Percentiles rank a stretch among this genome's conserved stretches.
phyloP scores from a whole-genome alignment of 1,139 yeast genomes.

The Zygoascus sp. region DNA sequence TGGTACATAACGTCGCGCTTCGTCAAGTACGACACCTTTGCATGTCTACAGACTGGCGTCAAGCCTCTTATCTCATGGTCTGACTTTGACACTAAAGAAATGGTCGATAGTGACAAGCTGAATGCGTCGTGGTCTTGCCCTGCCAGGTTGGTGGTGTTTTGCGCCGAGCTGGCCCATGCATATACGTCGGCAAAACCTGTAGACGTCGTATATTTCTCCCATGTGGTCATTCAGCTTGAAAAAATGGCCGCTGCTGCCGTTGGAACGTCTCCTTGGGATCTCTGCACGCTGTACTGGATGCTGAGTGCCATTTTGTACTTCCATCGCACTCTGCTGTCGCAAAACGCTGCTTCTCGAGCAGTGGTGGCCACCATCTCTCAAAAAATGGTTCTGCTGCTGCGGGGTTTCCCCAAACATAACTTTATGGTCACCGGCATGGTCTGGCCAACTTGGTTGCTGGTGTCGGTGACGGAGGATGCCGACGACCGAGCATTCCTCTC shows the following conservation, averaged over 20 bases:
- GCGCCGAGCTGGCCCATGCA: constrained; percentile 10
- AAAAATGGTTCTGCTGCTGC: not conserved
- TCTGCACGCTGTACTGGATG: constrained; percentile 5
- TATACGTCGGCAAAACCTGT: not conserved
- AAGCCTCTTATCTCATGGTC: constrained; percentile 5
- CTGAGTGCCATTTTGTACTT: constrained; percentile 1
- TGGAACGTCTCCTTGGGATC: not conserved
- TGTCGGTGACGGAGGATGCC: not conserved
- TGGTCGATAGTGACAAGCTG: constrained; percentile 3
- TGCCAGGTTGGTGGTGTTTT: constrained; percentile 7
- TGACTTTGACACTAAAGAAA: constrained; percentile 1
- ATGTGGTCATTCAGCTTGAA: constrained; percentile 1
- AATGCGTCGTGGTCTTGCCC: constrained; percentile 12
- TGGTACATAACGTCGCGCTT: constrained; percentile 12
- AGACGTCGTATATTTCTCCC: not conserved
- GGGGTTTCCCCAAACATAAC: not conserved
- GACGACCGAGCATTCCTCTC: not conserved
- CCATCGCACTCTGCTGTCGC: constrained; percentile 4
- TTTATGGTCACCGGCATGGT: constrained; percentile 11
- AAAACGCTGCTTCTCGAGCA: not conserved
- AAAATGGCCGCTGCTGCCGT: not conserved
- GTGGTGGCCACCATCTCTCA: not conserved
- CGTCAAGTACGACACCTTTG: constrained; percentile 13
- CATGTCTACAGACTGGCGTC: constrained; percentile 9
- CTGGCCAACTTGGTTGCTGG: constrained; percentile 13